Evolutionary conservation across 2,329 filamentous ascomycete species (phyloP).

Genomic region (Apiospora hydei): DNA sequence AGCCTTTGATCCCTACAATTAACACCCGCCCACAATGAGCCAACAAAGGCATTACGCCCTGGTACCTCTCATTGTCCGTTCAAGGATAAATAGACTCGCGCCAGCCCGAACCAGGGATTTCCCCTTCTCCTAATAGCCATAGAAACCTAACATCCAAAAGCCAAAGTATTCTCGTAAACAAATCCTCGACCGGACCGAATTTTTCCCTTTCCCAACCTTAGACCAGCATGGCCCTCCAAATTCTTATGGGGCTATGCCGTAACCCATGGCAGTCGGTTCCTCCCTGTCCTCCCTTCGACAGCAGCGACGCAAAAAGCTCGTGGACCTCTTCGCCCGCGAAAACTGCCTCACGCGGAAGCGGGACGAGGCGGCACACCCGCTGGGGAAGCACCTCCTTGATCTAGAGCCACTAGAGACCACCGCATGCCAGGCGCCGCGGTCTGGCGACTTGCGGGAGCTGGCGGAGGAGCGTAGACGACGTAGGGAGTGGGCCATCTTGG

Average conservation of each 20-base stretch:
- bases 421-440: not conserved
- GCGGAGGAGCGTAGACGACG: not conserved
- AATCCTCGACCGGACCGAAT: not conserved
- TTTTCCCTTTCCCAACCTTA: not conserved
- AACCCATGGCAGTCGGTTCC: not conserved
- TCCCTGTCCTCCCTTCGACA: not conserved
- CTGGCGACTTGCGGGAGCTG: not conserved
- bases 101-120: not conserved
- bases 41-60: not conserved
- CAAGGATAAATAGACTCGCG: not conserved
- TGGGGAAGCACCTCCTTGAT: not conserved
- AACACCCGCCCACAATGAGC: not conserved
- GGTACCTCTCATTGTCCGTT: not conserved
- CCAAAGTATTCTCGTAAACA: not conserved
- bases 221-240: not conserved
- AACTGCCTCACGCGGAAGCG: not conserved
- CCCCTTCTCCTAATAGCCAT: not conserved
- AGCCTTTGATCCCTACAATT: not conserved
- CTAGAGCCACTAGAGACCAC: not conserved
- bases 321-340: not conserved
- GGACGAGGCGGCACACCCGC: not conserved
- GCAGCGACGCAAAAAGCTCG: fast-evolving
- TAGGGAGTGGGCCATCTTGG: too few relatives aligned
- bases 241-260: not conserved
- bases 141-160: not conserved